phyloP scores from a whole-genome alignment of 2,329 filamentous ascomycete species.

The Neofusicoccum parvum region DNA sequence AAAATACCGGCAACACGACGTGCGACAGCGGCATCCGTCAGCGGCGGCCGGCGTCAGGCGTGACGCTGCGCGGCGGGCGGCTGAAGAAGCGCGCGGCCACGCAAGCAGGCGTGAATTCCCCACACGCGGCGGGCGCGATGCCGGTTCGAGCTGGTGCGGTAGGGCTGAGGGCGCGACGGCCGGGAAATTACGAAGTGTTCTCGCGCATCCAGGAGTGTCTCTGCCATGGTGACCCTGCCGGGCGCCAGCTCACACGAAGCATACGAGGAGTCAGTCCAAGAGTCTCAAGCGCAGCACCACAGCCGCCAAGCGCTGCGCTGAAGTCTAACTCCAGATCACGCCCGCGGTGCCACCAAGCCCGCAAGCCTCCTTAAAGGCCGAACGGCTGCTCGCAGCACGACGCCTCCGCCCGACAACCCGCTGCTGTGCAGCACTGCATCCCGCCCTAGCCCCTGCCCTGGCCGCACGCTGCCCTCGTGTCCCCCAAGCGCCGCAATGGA shows the following conservation, averaged over 20 bases:
- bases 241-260: neutral
- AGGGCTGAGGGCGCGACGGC: neutral
- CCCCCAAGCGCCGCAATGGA: constrained; percentile 18
- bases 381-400: neutral
- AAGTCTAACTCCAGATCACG: neutral
- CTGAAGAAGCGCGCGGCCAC: neutral
- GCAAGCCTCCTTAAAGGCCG: constrained; percentile 3
- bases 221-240: neutral
- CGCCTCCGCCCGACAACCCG: neutral
- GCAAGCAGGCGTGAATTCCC: neutral
- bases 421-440: neutral
- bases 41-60: no score
- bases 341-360: neutral
- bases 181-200: constrained; percentile 2
- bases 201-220: neutral
- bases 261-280: neutral
- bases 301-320: neutral
- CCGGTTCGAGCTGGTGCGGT: neutral
- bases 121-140: neutral
- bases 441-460: neutral
- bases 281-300: neutral
- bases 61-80: neutral
- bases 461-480: constrained; percentile 1
- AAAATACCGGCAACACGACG: no score
- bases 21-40: no score